A percentile compares a stretch with the other conserved stretches of the same genome.
phyloP scores from a whole-genome alignment of 1,284 basidiomycete species.

The Irpex lacteus region DNA sequence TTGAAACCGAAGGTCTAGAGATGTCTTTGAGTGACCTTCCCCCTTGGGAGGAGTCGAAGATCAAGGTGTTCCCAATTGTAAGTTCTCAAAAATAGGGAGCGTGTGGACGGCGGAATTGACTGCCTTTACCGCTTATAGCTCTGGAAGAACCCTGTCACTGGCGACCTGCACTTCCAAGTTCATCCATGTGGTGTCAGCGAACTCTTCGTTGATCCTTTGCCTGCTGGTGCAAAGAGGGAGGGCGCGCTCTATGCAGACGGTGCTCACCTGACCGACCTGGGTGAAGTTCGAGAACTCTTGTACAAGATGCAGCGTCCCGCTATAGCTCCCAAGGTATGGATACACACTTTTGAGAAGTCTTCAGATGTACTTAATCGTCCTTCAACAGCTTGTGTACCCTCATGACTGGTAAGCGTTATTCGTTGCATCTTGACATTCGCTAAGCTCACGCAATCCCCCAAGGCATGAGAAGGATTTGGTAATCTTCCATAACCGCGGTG shows the following conservation, averaged over 20 bases:
- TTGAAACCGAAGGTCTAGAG: slow-evolving; percentile 76
- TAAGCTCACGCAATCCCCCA: background rate
- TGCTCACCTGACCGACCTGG: slow-evolving; percentile 65
- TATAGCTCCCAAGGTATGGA: slow-evolving; percentile 61
- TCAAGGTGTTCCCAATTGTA: slow-evolving; percentile 71
- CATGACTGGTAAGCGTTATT: slow-evolving; percentile 52
- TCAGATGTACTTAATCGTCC: background rate
- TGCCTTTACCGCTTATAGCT: slow-evolving; percentile 37
- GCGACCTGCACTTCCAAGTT: slow-evolving; percentile 74
- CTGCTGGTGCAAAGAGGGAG: slow-evolving; percentile 45
- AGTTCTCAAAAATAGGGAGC: slow-evolving; percentile 21
- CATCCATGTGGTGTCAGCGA: slow-evolving; percentile 64
- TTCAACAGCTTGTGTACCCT: slow-evolving; percentile 53
- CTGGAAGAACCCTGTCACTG: slow-evolving; percentile 86
- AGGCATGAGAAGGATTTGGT: slow-evolving; percentile 62
- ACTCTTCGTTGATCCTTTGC: slow-evolving; percentile 62
- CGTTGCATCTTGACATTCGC: background rate
- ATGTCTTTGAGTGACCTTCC: slow-evolving; percentile 64
- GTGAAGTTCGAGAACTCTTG: slow-evolving; percentile 66
- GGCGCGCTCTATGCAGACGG: slow-evolving; percentile 75
- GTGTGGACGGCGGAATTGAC: background rate
- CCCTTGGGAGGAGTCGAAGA: slow-evolving; percentile 66
- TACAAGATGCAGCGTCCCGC: slow-evolving; percentile 82
- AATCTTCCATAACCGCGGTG: slow-evolving; percentile 74
- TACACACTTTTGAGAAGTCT: background rate